A percentile compares a stretch with the other conserved stretches of the same genome.
phyloP scores from a whole-genome alignment of 2,329 filamentous ascomycete species.

The Botrytis squamosa region DNA sequence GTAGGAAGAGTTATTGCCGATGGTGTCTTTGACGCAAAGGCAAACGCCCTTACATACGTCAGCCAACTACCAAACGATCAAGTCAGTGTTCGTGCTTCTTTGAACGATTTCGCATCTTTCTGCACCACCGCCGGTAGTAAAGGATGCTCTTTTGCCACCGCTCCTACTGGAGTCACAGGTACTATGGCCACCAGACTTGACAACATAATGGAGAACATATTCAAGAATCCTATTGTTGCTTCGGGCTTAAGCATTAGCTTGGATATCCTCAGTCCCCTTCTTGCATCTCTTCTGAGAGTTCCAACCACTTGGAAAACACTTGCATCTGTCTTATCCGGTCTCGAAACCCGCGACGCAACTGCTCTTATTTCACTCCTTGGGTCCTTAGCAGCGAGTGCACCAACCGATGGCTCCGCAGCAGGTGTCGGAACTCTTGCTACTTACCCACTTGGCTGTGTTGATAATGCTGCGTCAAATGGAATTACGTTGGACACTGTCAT shows the following conservation, averaged over 20 bases:
- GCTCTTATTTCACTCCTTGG: background rate
- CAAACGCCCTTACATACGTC: slow-evolving; percentile 42
- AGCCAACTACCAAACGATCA: slow-evolving; percentile 27
- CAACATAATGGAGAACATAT: background rate
- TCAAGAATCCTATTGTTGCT: slow-evolving; percentile 8
- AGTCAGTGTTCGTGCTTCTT: slow-evolving; percentile 18
- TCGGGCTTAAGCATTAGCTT: slow-evolving; percentile 3
- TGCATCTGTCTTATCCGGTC: slow-evolving; percentile 11
- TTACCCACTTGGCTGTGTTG: slow-evolving; percentile 22
- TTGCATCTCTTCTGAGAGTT: slow-evolving; percentile 13
- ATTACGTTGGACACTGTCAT: slow-evolving; percentile 24
- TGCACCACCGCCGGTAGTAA: slow-evolving; percentile 20
- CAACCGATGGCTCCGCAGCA: background rate
- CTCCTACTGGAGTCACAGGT: background rate
- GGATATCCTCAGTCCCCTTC: background rate
- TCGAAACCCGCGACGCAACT: slow-evolving; percentile 21
- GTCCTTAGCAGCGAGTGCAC: background rate
- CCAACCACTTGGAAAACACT: slow-evolving; percentile 15
- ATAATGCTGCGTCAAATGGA: slow-evolving; percentile 24
- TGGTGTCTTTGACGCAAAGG: slow-evolving; percentile 34
- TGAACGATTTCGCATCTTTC: slow-evolving; percentile 25
- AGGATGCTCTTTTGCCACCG: slow-evolving; percentile 19
- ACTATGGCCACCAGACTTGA: slow-evolving; percentile 1
- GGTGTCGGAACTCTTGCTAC: background rate
- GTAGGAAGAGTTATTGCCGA: slow-evolving; percentile 44